These are phyloP conservation scores for Sugiyamaella lignohabitans DNA, from an alignment of 805 yeast species.

Conservation along the genomic window DNA sequence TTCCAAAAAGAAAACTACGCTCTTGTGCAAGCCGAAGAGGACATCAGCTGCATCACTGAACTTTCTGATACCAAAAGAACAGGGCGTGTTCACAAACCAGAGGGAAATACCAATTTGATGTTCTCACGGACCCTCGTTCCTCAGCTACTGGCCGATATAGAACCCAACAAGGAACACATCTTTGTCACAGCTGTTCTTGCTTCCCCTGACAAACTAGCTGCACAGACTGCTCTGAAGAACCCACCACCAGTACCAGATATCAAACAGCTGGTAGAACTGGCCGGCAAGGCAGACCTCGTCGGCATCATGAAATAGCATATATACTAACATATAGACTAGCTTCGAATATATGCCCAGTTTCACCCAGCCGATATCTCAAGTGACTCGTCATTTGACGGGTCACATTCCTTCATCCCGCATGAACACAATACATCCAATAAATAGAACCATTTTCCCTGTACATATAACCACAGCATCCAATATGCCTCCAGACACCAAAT, in stretches of 20 bases:
- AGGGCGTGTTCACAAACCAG: constrained; percentile 10
- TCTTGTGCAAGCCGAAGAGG: constrained; percentile 2
- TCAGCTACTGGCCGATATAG: constrained; percentile 11
- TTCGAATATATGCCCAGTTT: not conserved
- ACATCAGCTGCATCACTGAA: constrained; percentile 8
- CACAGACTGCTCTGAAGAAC: not conserved
- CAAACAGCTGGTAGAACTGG: not conserved
- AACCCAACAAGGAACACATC: constrained; percentile 7
- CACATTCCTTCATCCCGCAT: not conserved
- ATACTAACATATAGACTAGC: no score
- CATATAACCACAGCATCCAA: not conserved
- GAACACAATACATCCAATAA: not conserved
- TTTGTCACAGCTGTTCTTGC: constrained; percentile 12
- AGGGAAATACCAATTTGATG: constrained; percentile 14
- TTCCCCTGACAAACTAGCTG: not conserved
- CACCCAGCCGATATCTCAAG: not conserved
- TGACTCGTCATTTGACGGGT: not conserved
- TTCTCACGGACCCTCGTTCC: constrained; percentile 13
- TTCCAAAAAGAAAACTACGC: not conserved
- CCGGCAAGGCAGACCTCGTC: not conserved
- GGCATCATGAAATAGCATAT: not conserved
- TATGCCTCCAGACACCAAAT: not conserved
- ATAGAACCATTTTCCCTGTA: no score
- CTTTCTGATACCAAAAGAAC: constrained; percentile 1
- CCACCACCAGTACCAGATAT: not conserved